Percentiles rank a stretch among this genome's conserved stretches.
These are phyloP conservation scores for Solanum raphanifolium DNA, from an alignment of 257 asterid genomes.

Conservation along the genomic window DNA sequence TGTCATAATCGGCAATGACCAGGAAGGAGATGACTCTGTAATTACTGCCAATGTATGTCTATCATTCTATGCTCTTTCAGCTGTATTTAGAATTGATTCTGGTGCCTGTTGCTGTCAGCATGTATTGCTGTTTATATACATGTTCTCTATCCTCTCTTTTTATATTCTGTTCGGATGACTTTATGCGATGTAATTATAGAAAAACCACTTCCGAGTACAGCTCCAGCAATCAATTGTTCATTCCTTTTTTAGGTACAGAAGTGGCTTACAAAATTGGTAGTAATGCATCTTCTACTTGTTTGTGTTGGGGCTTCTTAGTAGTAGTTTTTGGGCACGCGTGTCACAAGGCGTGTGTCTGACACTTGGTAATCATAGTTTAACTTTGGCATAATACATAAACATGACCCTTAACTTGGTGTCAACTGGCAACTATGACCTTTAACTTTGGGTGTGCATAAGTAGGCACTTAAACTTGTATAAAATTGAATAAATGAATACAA, in stretches of 20 bases:
- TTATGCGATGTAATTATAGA: not conserved
- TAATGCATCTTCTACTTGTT: not conserved
- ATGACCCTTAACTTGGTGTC: too few relatives aligned
- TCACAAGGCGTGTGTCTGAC: not conserved
- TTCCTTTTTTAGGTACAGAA: not conserved
- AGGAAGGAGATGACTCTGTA: constrained; percentile 86
- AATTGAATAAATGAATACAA: too few relatives aligned
- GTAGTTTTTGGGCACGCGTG: not conserved
- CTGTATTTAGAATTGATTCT: not conserved
- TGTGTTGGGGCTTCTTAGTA: not conserved
- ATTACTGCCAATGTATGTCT: constrained; percentile 71
- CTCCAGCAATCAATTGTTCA: not conserved
- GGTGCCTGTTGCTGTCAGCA: not conserved
- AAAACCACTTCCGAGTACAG: not conserved
- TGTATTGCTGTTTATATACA: not conserved
- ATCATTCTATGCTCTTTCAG: not conserved
- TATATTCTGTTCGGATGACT: not conserved
- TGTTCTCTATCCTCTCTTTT: not conserved
- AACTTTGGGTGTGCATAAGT: too few relatives aligned
- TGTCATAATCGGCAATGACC: constrained; percentile 89
- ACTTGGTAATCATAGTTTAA: not conserved
- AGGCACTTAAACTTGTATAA: too few relatives aligned
- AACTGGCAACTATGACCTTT: too few relatives aligned
- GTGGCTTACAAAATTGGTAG: not conserved
- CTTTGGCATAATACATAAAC: not conserved